These are phyloP conservation scores for Cenchrus americanus DNA, from an alignment of 176 grass and related monocot genomes.

Conservation along the genomic window DNA sequence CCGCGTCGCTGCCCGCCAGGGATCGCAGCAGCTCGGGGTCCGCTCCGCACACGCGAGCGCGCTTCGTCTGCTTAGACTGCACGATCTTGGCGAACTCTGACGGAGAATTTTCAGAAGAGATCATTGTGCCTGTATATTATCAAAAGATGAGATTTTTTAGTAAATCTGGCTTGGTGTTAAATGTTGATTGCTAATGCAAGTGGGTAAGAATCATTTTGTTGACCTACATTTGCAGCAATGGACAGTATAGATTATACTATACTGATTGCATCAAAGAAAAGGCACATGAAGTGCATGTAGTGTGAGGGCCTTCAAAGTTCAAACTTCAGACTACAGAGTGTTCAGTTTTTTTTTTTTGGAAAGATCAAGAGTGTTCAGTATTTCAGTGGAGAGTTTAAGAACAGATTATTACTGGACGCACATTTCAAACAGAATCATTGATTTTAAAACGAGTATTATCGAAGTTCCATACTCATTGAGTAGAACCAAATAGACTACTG, in stretches of 20 bases:
- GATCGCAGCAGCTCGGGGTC: conserved; percentile 29
- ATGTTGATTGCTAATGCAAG: not conserved
- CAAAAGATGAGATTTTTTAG: not conserved
- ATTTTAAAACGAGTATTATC: not conserved
- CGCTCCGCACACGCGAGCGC: conserved; percentile 18
- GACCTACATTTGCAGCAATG: not conserved
- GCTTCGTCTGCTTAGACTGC: conserved; percentile 52
- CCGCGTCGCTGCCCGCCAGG: not conserved
- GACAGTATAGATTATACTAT: not conserved
- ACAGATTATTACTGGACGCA: not conserved
- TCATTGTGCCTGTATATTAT: not conserved
- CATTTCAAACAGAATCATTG: not conserved
- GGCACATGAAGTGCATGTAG: not conserved
- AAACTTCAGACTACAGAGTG: not conserved
- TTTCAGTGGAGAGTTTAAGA: not conserved
- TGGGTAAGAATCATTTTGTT: not conserved
- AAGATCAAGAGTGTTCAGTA: not conserved
- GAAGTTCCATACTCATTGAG: not conserved
- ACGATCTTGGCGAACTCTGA: conserved; percentile 43
- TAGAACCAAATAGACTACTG: not conserved
- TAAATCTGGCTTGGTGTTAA: not conserved
- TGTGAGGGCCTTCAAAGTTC: not conserved
- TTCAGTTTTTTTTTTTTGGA: not conserved
- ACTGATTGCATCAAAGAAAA: not conserved
- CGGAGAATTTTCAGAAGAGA: conserved; percentile 15